Percentiles rank a stretch among this genome's conserved stretches.
Evolutionary conservation across 2,329 filamentous ascomycete genomes (phyloP).

Genomic region (Orbilia ellipsospora): DNA sequence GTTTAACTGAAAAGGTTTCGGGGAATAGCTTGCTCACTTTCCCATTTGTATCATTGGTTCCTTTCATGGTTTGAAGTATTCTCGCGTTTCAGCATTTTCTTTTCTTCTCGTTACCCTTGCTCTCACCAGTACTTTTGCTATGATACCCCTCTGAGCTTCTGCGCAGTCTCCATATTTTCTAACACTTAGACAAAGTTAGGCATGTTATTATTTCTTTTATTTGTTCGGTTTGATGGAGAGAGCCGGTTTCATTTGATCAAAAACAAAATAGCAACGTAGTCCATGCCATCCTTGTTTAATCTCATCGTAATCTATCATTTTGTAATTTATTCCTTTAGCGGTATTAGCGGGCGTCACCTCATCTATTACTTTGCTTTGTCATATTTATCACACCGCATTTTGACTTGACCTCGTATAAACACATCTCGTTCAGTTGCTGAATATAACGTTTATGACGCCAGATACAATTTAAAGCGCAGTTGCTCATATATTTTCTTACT

Average conservation of each 20-base stretch:
- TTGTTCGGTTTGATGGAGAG: no score
- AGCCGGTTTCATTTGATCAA: background rate
- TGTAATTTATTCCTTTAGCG: conserved; percentile 20
- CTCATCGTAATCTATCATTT: background rate
- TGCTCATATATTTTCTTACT: no score
- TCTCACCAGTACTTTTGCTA: conserved; percentile 5
- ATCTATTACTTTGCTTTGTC: background rate
- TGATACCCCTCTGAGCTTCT: conserved; percentile 43
- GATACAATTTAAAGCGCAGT: no score
- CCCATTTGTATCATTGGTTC: conserved; percentile 2
- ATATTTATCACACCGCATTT: background rate
- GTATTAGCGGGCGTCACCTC: conserved; percentile 11
- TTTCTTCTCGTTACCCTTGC: conserved; percentile 17
- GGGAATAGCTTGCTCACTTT: conserved; percentile 21
- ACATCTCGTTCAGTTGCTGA: no score
- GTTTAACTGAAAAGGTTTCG: conserved; percentile 16
- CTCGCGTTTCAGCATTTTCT: conserved; percentile 24
- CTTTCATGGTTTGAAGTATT: conserved; percentile 12
- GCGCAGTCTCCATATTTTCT: conserved; percentile 4
- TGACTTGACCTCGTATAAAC: no score
- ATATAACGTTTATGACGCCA: no score
- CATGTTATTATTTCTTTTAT: background rate
- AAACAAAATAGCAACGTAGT: conserved; percentile 2
- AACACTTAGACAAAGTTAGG: conserved; percentile 8
- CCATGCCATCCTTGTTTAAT: background rate